Evolutionary conservation across 2,329 filamentous ascomycete species (phyloP).

Genomic region (Talaromyces sp.): DNA sequence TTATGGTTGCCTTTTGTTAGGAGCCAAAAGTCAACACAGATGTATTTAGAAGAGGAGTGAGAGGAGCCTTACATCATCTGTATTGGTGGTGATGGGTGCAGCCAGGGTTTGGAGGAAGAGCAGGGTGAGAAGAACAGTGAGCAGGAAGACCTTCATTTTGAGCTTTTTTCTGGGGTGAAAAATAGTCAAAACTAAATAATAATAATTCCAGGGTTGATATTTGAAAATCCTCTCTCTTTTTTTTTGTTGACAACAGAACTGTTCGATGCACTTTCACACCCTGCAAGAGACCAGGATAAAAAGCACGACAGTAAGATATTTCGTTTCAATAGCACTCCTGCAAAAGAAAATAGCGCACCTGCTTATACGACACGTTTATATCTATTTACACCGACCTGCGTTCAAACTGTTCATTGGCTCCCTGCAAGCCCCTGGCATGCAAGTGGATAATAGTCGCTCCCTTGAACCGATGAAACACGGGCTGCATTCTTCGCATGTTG

Average conservation of each 20-base stretch:
- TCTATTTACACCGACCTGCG: background rate
- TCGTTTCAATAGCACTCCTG: background rate
- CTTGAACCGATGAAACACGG: background rate
- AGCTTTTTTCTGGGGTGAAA: too few relatives aligned
- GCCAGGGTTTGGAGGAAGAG: background rate
- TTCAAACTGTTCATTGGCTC: background rate
- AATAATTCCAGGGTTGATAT: background rate
- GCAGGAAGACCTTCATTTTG: background rate
- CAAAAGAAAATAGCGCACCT: background rate
- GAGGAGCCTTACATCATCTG: background rate
- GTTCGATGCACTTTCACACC: background rate
- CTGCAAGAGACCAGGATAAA: background rate
- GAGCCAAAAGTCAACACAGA: background rate
- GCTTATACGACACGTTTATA: background rate
- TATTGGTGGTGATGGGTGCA: background rate
- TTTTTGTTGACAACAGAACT: background rate
- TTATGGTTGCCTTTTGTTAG: background rate
- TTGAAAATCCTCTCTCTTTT: background rate
- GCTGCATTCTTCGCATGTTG: background rate
- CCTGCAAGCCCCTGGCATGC: background rate
- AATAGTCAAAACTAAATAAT: background rate
- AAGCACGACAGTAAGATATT: background rate
- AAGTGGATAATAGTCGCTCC: background rate
- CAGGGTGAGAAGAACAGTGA: background rate
- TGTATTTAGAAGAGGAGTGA: background rate